A percentile compares a stretch with the other conserved stretches of the same genome.
phyloP scores from a whole-genome alignment of 1,284 basidiomycete genomes.

The Laetiporus sulphureus region DNA sequence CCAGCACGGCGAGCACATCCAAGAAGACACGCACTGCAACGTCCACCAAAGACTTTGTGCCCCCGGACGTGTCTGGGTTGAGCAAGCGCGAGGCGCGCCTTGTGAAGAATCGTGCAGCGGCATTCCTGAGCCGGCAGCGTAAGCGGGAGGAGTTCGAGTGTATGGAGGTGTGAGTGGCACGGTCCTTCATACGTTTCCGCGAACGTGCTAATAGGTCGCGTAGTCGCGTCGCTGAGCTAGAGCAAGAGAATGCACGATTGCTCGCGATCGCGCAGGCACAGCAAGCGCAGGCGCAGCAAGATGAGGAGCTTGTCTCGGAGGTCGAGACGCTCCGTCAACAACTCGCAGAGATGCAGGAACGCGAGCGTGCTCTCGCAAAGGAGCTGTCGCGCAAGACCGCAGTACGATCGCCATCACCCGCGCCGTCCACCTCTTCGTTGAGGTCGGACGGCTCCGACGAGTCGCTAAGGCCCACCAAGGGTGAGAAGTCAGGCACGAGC shows the following conservation, averaged over 20 bases:
- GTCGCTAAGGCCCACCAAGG: slow-evolving; percentile 36
- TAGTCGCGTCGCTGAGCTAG: slow-evolving; percentile 68
- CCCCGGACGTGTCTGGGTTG: slow-evolving; percentile 82
- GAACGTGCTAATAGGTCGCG: not conserved
- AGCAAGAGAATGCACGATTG: slow-evolving; percentile 71
- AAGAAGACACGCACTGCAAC: slow-evolving; percentile 63
- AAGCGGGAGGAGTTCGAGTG: slow-evolving; percentile 89
- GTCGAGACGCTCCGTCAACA: slow-evolving; percentile 60
- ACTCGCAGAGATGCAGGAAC: slow-evolving; percentile 56
- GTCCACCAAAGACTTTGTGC: slow-evolving; percentile 77
- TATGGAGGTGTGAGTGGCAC: slow-evolving; percentile 71
- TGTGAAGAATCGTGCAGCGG: slow-evolving; percentile 88
- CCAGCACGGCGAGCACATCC: slow-evolving; percentile 31
- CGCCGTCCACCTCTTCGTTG: slow-evolving; percentile 31
- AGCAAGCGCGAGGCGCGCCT: slow-evolving; percentile 86
- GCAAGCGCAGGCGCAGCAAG: slow-evolving; percentile 18
- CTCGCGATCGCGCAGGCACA: slow-evolving; percentile 41
- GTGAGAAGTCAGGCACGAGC: slow-evolving; percentile 49
- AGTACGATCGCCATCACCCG: slow-evolving; percentile 4
- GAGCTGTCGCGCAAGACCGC: slow-evolving; percentile 39
- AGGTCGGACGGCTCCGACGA: slow-evolving; percentile 37
- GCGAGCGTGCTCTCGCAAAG: slow-evolving; percentile 56
- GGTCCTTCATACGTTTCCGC: not conserved
- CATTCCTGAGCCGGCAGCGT: slow-evolving; percentile 83
- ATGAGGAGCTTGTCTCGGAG: slow-evolving; percentile 43